phyloP scores from a whole-genome alignment of 2,329 filamentous ascomycete genomes.

The Dothideomycetidae sp. region DNA sequence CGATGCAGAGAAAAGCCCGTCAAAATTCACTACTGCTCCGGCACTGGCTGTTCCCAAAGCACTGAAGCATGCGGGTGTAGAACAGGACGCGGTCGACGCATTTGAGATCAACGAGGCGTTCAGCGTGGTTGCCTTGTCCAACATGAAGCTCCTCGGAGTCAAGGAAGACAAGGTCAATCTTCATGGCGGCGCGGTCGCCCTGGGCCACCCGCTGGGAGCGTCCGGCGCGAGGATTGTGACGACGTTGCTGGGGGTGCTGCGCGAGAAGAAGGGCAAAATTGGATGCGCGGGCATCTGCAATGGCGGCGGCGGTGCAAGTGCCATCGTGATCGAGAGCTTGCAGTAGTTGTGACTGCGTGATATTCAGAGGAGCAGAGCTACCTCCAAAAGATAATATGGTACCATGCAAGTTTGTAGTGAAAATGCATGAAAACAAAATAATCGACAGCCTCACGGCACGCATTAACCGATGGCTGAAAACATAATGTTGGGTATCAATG shows the following conservation, averaged over 20 bases:
- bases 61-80: constrained; percentile 80
- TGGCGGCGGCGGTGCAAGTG: constrained; percentile 87
- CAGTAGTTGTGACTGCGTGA: too few species aligned
- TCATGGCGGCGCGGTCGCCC: constrained; percentile 85
- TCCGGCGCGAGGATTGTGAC: constrained; percentile 88
- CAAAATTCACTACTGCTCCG: constrained; percentile 91
- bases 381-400: too few species aligned
- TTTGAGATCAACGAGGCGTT: constrained; percentile 99
- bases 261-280: constrained; percentile 84
- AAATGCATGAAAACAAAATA: too few species aligned
- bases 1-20: constrained; percentile 79
- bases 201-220: constrained; percentile 87
- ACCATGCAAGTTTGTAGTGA: too few species aligned
- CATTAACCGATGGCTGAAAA: too few species aligned
- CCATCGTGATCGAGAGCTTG: constrained; percentile 65
- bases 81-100: constrained; percentile 64
- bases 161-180: constrained; percentile 82
- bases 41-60: constrained; percentile 94
- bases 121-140: constrained; percentile 88
- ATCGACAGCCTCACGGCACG: too few species aligned
- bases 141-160: constrained; percentile 79
- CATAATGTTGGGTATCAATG: neutral
- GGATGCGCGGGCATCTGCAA: constrained; percentile 95
- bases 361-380: too few species aligned
- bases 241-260: constrained; percentile 76